Evolutionary conservation across 1,284 basidiomycete genomes (phyloP).

Genomic region (Mycosarcoma maydis): DNA sequence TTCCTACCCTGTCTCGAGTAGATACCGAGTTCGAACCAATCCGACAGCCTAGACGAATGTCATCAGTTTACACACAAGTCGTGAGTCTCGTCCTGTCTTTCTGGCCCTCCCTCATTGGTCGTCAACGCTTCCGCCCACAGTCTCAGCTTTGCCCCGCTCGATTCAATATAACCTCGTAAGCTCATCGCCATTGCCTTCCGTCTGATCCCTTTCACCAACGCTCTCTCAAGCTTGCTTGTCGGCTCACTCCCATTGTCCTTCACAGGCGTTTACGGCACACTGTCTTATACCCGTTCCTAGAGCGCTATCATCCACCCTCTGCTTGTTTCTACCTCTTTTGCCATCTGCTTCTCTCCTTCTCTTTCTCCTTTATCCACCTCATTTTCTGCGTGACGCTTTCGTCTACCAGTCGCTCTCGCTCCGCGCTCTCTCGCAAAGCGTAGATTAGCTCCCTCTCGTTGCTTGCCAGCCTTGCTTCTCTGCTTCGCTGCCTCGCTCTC

Average conservation of each 20-base stretch:
- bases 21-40: no score
- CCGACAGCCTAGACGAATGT: no score
- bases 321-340: background rate
- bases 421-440: no score
- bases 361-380: background rate
- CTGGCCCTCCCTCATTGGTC: background rate
- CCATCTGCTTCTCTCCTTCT: background rate
- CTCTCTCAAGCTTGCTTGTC: slow-evolving; percentile 2
- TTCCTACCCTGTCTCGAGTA: no score
- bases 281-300: slow-evolving; percentile 29
- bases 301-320: slow-evolving; percentile 9
- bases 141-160: slow-evolving; percentile 18
- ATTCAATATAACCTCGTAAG: slow-evolving; percentile 14
- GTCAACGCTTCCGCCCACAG: background rate
- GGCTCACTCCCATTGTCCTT: background rate
- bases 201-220: background rate
- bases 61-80: no score
- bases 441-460: background rate
- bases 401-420: background rate
- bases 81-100: no score
- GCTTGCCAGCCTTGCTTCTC: no score
- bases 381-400: no score
- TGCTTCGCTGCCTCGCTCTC: no score
- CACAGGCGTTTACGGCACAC: slow-evolving; percentile 5
- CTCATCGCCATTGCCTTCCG: background rate